phyloP scores from a whole-genome alignment of 2,329 filamentous ascomycete species.

The Xylaria sp. region DNA sequence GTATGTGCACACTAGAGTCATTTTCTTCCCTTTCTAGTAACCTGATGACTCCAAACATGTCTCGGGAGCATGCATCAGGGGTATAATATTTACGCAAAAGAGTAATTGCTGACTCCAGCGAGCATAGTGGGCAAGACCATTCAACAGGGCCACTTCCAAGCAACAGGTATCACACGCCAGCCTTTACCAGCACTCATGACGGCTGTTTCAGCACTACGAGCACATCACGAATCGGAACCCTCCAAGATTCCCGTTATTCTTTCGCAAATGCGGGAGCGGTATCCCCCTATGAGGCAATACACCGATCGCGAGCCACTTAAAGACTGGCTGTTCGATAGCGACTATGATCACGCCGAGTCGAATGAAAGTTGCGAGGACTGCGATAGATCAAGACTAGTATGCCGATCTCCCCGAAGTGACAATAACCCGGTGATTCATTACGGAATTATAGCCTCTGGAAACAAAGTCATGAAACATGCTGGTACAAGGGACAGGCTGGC shows the following conservation, averaged over 20 bases:
- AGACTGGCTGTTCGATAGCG: constrained; percentile 17
- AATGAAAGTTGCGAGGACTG: constrained; percentile 13
- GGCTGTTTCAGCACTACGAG: constrained; percentile 20
- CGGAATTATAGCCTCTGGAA: constrained; percentile 35
- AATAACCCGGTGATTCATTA: constrained; percentile 31
- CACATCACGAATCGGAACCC: constrained; percentile 5
- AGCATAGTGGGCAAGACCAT: constrained; percentile 35
- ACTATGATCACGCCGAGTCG: constrained; percentile 18
- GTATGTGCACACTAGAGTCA: no score
- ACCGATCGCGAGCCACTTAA: constrained; percentile 7
- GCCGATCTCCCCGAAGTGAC: neutral
- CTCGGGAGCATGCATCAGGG: no score
- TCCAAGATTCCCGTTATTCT: constrained; percentile 18
- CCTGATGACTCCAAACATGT: no score
- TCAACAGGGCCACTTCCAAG: constrained; percentile 26
- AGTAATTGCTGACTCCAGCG: no score
- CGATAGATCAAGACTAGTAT: constrained; percentile 7
- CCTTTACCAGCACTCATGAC: constrained; percentile 20
- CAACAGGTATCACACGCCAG: constrained; percentile 8
- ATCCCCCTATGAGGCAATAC: constrained; percentile 7
- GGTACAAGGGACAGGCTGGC: constrained; percentile 27
- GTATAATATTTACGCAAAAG: no score
- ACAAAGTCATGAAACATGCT: constrained; percentile 36
- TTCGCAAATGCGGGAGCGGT: neutral
- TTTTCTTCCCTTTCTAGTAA: no score